Base-by-base conservation (phyloP, 1,284 basidiomycete genomes). In the Taiwanofungus camphoratus region DNA sequence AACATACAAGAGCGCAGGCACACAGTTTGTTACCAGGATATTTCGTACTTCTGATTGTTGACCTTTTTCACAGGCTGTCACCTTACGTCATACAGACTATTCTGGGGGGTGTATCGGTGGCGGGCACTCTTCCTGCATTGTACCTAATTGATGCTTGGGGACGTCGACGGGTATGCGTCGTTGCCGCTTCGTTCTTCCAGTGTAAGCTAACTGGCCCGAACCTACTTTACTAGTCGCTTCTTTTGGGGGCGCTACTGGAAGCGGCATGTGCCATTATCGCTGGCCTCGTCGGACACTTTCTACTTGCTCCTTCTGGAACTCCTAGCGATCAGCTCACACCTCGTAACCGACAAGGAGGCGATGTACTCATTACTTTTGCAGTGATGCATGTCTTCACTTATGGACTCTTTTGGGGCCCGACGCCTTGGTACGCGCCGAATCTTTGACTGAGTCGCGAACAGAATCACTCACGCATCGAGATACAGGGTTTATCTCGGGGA, bases 61-160 rank as follows among this genome's bases (percentile, higher is more conserved):
- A 30, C 5, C 16, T 31, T 29, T 13, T 19, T 24, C 39, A 4
- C 34, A 79, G 74, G 19, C 66, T 90, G 43, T 73, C 72, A 13
- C 78, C 86, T 1, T 88, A 84, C 63, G 71, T 79, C 34, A 87
- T 87, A 51, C 86, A 87, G 56, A 71, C 74, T 7, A 81, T 87
- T 44, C 67, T 87, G 9, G 84, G 83, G 31, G 83, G 66, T 1
- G 79, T 85, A 6, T 83, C 81, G 5, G 77, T 84, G 3, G 73
- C 69, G 29, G 82, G 78, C 20, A 83, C 81, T 5, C 47, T 84
- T 39, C 81, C 82, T 15, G 79, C 81, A 2, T 55, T 84, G 51
- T 72, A 74, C 54, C 67, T 84, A 42, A 86, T 86, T 26, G 82
- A 85, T 53, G 66, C 70, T 2, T 76, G 76, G 74, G 82, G 81